Evolutionary conservation across 345 rosid genomes (phyloP).

Genomic region (Populus alba): DNA sequence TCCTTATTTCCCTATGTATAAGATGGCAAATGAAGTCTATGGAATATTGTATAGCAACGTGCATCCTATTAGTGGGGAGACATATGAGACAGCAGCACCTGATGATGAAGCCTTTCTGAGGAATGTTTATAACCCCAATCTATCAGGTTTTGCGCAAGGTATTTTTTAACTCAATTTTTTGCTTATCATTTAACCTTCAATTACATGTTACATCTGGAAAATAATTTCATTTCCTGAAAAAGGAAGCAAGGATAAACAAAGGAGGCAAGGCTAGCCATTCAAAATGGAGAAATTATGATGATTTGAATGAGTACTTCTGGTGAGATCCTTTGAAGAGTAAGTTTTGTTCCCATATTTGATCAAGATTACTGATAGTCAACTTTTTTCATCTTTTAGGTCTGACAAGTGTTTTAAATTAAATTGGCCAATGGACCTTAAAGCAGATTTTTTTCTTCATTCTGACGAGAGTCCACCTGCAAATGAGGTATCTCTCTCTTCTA

Average conservation of each 20-base stretch:
- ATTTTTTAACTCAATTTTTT: constrained; percentile 15
- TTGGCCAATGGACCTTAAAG: constrained; percentile 68
- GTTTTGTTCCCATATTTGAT: constrained; percentile 13
- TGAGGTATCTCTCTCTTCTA: constrained; percentile 36
- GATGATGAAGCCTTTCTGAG: constrained; percentile 83
- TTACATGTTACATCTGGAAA: constrained; percentile 5
- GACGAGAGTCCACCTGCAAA: constrained; percentile 37
- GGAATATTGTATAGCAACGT: constrained; percentile 53
- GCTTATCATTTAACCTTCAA: not conserved
- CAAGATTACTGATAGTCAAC: constrained; percentile 6
- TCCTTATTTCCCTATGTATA: constrained; percentile 22
- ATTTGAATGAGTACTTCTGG: constrained; percentile 97
- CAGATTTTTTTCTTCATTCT: constrained; percentile 70
- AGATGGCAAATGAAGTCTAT: constrained; percentile 80
- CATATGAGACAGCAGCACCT: constrained; percentile 40
- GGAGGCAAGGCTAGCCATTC: constrained; percentile 92
- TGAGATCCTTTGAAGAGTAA: constrained; percentile 33
- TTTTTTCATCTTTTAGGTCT: constrained; percentile 51
- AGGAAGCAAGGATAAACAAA: constrained; percentile 86
- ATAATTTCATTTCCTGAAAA: constrained; percentile 30
- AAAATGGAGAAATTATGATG: constrained; percentile 97
- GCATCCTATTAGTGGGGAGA: constrained; percentile 53
- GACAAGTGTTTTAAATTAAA: constrained; percentile 55
- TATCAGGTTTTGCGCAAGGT: constrained; percentile 74
- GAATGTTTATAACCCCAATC: constrained; percentile 72